Evolutionary conservation across 2,329 filamentous ascomycete genomes (phyloP).

Genomic region (Cyanodermella asteris): DNA sequence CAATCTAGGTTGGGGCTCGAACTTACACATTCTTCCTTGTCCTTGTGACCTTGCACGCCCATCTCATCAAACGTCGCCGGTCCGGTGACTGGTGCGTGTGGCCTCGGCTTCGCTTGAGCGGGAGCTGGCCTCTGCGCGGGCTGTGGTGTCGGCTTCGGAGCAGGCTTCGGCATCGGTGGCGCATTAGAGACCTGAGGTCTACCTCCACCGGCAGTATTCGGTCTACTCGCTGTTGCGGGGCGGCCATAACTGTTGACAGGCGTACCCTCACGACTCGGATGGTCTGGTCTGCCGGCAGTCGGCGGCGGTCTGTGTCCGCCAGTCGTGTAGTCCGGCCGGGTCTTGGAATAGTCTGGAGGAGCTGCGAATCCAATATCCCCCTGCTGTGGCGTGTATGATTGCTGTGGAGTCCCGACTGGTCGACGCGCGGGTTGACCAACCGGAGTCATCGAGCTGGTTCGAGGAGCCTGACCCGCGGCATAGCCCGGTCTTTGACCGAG

Average conservation of each 20-base stretch:
- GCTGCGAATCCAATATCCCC: conserved; percentile 26
- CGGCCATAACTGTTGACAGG: too few relatives aligned
- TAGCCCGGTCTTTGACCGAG: too few relatives aligned
- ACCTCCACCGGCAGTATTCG: neutral
- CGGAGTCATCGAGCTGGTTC: too few relatives aligned
- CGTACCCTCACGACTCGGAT: too few relatives aligned
- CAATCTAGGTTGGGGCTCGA: conserved; percentile 1
- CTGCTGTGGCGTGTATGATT: too few relatives aligned
- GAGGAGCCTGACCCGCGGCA: too few relatives aligned
- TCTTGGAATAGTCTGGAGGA: conserved; percentile 18
- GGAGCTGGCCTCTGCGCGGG: conserved; percentile 1
- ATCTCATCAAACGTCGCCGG: conserved; percentile 96
- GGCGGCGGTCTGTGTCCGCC: too few relatives aligned
- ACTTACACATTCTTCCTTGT: conserved; percentile 77
- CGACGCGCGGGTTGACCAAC: too few relatives aligned
- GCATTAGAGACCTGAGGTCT: conserved; percentile 1
- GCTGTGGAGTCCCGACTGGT: too few relatives aligned
- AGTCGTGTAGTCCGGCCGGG: conserved; percentile 18
- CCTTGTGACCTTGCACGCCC: conserved; percentile 70
- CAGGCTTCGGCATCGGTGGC: conserved; percentile 5
- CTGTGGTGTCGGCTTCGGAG: neutral
- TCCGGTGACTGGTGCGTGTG: conserved; percentile 46
- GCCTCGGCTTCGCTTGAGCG: too few relatives aligned
- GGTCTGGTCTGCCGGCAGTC: too few relatives aligned
- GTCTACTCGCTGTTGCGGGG: too few relatives aligned